These are phyloP conservation scores for Primulina tabacum DNA, from an alignment of 257 asterid species.

Conservation along the genomic window DNA sequence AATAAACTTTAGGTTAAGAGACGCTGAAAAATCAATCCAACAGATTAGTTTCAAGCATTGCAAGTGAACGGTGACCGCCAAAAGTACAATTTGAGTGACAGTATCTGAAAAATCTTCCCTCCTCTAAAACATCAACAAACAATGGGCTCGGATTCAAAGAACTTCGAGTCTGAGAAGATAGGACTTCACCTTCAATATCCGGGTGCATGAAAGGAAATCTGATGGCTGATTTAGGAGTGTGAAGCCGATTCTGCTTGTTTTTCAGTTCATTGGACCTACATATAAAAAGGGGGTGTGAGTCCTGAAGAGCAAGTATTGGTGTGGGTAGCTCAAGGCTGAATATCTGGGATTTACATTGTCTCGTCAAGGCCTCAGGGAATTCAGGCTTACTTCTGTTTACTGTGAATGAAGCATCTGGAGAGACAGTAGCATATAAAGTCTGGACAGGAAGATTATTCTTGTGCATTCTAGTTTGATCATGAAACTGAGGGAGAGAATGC, in stretches of 20 bases:
- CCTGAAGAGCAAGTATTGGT: constrained; percentile 29
- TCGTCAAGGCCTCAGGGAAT: constrained; percentile 31
- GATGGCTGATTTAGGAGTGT: constrained; percentile 31
- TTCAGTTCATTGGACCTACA: constrained; percentile 25
- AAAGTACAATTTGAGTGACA: constrained; percentile 26
- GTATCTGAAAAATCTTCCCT: constrained; percentile 27
- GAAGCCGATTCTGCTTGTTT: constrained; percentile 31
- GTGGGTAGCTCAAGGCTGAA: constrained; percentile 29
- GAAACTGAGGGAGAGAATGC: constrained; percentile 27
- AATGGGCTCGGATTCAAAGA: constrained; percentile 33
- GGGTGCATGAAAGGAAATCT: constrained; percentile 53
- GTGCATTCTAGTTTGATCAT: constrained; percentile 27
- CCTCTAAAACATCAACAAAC: constrained; percentile 31
- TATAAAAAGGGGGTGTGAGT: constrained; percentile 23
- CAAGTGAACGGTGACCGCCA: constrained; percentile 29
- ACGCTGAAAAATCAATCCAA: constrained; percentile 27
- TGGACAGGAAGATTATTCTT: constrained; percentile 31
- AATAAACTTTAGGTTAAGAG: constrained; percentile 29
- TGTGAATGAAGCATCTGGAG: constrained; percentile 29
- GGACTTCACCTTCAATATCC: constrained; percentile 33
- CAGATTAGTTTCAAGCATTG: constrained; percentile 27
- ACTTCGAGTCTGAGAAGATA: constrained; percentile 35
- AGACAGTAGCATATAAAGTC: constrained; percentile 21
- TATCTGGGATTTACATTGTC: constrained; percentile 27
- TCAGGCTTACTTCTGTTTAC: constrained; percentile 22